Conservation (phyloP, 2,329 filamentous ascomycete genomes). For the Trichoderma koningiopsis region DNA sequence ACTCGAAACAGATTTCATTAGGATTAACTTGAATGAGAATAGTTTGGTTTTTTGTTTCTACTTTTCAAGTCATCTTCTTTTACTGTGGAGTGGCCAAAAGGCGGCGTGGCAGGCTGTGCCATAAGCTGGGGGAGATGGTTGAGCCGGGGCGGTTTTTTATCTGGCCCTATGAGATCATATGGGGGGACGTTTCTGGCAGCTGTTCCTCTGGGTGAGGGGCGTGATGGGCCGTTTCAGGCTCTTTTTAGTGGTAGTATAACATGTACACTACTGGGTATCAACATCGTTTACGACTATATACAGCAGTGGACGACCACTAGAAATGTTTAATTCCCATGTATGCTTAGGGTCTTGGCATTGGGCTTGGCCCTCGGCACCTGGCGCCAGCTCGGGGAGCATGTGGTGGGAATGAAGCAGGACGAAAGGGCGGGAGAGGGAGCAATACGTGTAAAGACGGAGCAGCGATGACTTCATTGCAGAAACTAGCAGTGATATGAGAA, state of each 20-base stretch:
- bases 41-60: background rate
- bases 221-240: background rate
- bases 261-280: background rate
- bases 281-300: background rate
- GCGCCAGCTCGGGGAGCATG: background rate
- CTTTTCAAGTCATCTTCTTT: background rate
- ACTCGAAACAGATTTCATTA: background rate
- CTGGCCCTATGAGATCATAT: slow-evolving; percentile 17
- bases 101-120: background rate
- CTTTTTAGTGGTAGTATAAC: background rate
- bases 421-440: background rate
- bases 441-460: background rate
- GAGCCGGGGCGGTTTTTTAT: slow-evolving; percentile 5
- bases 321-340: background rate
- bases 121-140: slow-evolving; percentile 10
- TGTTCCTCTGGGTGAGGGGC: background rate
- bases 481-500: background rate
- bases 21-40: background rate
- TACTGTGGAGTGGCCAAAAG: background rate
- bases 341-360: background rate
- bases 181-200: slow-evolving; percentile 2
- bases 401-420: background rate
- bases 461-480: slow-evolving; percentile 2
- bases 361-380: background rate
- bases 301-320: background rate